Conservation (phyloP, 306 rosid species). For the Vigna radiata region DNA sequence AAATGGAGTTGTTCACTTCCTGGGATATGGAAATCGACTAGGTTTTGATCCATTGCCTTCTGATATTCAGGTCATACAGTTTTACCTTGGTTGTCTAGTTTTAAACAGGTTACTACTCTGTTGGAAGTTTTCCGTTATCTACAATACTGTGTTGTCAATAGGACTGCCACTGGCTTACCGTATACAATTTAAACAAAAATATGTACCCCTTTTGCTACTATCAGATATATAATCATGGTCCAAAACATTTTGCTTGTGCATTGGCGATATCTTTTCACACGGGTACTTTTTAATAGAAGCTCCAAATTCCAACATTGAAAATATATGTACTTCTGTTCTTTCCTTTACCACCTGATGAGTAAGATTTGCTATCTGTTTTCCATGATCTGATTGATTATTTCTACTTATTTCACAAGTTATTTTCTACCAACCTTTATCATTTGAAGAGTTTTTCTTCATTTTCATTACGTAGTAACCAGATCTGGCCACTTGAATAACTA, state of each 20-base stretch:
- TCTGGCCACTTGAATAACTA: neutral
- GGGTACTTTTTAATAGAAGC: neutral
- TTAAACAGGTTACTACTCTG: slow-evolving; percentile 33
- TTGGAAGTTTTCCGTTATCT: slow-evolving; percentile 17
- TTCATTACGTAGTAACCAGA: neutral
- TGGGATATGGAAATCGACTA: slow-evolving; percentile 92
- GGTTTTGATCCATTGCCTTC: slow-evolving; percentile 89
- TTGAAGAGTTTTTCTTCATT: neutral
- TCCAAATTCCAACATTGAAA: neutral
- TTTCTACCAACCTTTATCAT: neutral
- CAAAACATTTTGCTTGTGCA: neutral
- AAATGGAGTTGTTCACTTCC: slow-evolving; percentile 81
- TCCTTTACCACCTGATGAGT: neutral
- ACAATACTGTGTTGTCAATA: neutral
- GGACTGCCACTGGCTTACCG: neutral
- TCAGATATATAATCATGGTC: neutral
- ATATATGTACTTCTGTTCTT: neutral
- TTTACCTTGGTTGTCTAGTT: slow-evolving; percentile 5
- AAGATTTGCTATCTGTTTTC: neutral
- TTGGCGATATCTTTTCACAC: neutral
- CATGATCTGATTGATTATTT: neutral
- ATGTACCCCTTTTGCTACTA: neutral
- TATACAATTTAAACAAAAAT: too few species aligned
- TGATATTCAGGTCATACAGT: slow-evolving; percentile 73
- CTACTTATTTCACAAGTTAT: neutral